A percentile compares a stretch with the other conserved stretches of the same genome.
phyloP scores from a whole-genome alignment of 106 monocot genomes.

The Triglochin maritima region DNA sequence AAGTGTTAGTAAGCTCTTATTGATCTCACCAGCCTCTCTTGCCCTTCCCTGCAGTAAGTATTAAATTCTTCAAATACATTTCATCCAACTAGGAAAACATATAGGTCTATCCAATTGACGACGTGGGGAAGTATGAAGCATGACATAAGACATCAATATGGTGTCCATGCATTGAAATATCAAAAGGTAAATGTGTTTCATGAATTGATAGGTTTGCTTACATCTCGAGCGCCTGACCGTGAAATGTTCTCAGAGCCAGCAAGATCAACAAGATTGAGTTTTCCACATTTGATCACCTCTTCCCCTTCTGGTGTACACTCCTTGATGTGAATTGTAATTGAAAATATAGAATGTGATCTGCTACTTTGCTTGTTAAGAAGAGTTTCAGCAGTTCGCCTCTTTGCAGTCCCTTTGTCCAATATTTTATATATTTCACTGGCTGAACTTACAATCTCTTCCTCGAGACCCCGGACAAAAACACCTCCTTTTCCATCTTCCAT shows the following conservation, averaged over 20 bases:
- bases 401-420: constrained; percentile 67
- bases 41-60: constrained; percentile 69
- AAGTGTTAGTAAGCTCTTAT: constrained; percentile 94
- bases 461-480: constrained; percentile 74
- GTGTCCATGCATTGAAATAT: neutral
- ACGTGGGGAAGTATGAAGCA: too few species aligned
- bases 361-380: constrained; percentile 93
- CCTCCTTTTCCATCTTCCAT: constrained; percentile 98
- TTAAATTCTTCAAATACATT: neutral
- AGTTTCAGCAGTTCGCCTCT: constrained; percentile 75
- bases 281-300: constrained; percentile 89
- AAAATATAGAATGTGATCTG: constrained; percentile 87
- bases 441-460: constrained; percentile 78
- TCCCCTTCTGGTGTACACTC: constrained; percentile 73
- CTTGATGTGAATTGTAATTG: constrained; percentile 81
- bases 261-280: constrained; percentile 96
- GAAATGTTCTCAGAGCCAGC: constrained; percentile 85
- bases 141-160: too few species aligned
- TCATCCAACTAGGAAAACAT: too few species aligned
- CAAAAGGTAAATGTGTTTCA: neutral
- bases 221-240: constrained; percentile 77
- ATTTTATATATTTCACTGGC: constrained; percentile 80
- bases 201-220: constrained; percentile 26
- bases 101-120: too few species aligned
- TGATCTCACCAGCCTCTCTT: constrained; percentile 96